Percentiles rank a stretch among this genome's conserved stretches.
These are phyloP conservation scores for Pilasporangium apinafurcum DNA, from an alignment of 352 stramenopile species.

Conservation along the genomic window DNA sequence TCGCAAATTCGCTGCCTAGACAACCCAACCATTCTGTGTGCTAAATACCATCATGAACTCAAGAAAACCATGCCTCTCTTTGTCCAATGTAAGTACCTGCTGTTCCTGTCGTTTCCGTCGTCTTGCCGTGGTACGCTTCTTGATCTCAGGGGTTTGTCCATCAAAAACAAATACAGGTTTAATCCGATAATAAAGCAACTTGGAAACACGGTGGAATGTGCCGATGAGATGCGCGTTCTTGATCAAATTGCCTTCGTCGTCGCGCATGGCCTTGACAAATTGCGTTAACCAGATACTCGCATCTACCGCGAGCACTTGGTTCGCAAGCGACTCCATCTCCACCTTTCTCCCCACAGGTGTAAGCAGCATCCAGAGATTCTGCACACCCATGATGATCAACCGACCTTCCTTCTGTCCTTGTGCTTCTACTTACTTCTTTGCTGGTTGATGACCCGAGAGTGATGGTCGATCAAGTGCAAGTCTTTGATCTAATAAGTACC, in stretches of 20 bases:
- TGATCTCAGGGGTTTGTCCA: constrained; percentile 96
- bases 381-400: constrained; percentile 91
- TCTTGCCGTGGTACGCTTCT: constrained; percentile 80
- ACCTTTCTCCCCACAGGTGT: constrained; percentile 94
- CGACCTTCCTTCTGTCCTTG: background rate
- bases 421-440: background rate
- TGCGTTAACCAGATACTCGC: constrained; percentile 99
- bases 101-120: constrained; percentile 61
- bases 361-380: constrained; percentile 97
- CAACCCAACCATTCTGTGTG: background rate
- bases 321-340: constrained; percentile 96
- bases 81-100: constrained; percentile 17
- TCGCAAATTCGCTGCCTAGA: constrained; percentile 75
- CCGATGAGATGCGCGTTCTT: constrained; percentile 94
- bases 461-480: too few relatives aligned
- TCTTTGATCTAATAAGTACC: too few relatives aligned
- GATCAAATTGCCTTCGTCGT: constrained; percentile 93
- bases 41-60: background rate
- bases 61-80: constrained; percentile 1
- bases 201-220: constrained; percentile 91
- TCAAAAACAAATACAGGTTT: constrained; percentile 99
- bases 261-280: constrained; percentile 98
- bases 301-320: constrained; percentile 96
- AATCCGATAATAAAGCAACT: constrained; percentile 95
- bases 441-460: background rate